phyloP scores from a whole-genome alignment of 805 yeast species.

The Dipodascus albidus region DNA sequence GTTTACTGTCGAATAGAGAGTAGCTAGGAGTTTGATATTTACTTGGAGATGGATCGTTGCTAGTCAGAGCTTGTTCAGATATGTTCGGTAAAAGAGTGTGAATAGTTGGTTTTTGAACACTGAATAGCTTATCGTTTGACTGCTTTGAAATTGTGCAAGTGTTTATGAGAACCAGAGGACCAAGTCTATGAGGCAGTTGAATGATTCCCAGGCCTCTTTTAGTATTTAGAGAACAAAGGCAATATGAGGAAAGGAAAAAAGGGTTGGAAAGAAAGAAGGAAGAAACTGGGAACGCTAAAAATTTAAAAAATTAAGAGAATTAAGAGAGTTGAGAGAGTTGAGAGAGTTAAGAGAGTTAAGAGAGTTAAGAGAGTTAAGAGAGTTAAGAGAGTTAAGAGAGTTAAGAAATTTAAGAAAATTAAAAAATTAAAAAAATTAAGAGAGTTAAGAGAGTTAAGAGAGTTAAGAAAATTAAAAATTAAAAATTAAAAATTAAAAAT shows the following conservation, averaged over 20 bases:
- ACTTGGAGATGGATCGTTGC: not conserved
- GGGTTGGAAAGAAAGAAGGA: not conserved
- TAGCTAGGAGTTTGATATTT: not conserved
- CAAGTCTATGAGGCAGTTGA: no score
- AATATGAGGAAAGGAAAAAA: not conserved
- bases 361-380: no score
- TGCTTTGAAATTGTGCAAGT: not conserved
- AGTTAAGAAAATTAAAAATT: no score
- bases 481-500: no score
- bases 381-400: no score
- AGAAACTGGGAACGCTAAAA: not conserved
- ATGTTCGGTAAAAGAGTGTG: not conserved
- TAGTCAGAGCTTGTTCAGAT: not conserved
- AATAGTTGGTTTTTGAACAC: constrained; percentile 1
- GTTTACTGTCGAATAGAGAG: not conserved
- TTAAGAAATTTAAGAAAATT: no score
- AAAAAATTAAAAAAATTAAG: no score
- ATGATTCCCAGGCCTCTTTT: not conserved
- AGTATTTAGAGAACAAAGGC: not conserved
- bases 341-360: no score
- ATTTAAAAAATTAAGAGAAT: no score
- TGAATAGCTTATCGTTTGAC: not conserved
- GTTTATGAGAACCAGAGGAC: not conserved
- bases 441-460: no score
- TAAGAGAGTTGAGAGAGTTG: no score